A percentile compares a stretch with the other conserved stretches of the same genome.
phyloP scores from a whole-genome alignment of 2,329 filamentous ascomycete genomes.

The Rasamsonia emersonii region DNA sequence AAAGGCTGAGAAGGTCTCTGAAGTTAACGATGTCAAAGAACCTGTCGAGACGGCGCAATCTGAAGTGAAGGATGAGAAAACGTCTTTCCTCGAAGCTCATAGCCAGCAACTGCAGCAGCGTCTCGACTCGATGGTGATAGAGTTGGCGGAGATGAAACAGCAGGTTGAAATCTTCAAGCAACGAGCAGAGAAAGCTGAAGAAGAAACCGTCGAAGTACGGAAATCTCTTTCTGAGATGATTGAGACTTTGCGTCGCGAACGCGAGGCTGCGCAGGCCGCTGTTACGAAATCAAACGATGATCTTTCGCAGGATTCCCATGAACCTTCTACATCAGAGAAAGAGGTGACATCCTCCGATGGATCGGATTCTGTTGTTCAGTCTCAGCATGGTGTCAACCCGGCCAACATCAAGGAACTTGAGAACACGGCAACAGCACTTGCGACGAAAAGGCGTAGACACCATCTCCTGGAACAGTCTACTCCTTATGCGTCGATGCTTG shows the following conservation, averaged over 20 bases:
- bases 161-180: conserved; percentile 71
- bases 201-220: conserved; percentile 62
- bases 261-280: conserved; percentile 41
- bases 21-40: conserved; percentile 6
- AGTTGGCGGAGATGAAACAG: conserved; percentile 72
- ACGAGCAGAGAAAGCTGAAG: conserved; percentile 72
- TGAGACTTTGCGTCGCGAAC: conserved; percentile 63
- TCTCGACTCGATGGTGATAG: conserved; percentile 65
- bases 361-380: conserved; percentile 5
- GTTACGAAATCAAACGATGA: conserved; percentile 17
- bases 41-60: conserved; percentile 3
- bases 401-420: conserved; percentile 32
- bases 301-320: neutral
- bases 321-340: too few relatives aligned
- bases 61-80: conserved; percentile 20
- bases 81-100: conserved; percentile 18
- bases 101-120: conserved; percentile 54
- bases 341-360: neutral
- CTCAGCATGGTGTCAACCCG: conserved; percentile 43
- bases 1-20: conserved; percentile 7
- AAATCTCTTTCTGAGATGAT: conserved; percentile 83
- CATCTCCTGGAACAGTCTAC: conserved; percentile 47
- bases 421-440: conserved; percentile 33
- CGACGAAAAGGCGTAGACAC: conserved; percentile 26
- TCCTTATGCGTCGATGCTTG: conserved; percentile 73